Conservation (phyloP, 192 early-diverging fungal genomes). For the Rhizoclosmatium globosum region DNA sequence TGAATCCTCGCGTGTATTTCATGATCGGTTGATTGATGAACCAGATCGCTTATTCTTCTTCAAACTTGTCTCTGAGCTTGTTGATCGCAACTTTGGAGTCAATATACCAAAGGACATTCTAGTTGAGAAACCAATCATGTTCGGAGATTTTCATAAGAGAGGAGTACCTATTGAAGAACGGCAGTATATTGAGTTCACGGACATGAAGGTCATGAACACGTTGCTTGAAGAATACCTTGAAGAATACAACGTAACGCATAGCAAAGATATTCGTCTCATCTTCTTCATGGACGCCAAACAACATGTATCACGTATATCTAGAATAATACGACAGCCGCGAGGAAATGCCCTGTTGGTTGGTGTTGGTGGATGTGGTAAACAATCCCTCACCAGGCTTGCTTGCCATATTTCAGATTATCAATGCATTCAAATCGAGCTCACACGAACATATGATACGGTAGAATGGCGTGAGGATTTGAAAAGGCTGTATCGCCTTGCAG, state of each 20-base stretch:
- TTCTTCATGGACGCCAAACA: slow-evolving; percentile 72
- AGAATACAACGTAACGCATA: slow-evolving; percentile 69
- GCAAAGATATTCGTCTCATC: slow-evolving; percentile 64
- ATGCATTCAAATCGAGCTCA: slow-evolving; percentile 67
- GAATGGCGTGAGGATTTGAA: slow-evolving; percentile 70
- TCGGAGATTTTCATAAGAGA: slow-evolving; percentile 65
- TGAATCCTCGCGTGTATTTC: slow-evolving; percentile 65
- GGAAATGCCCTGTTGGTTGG: slow-evolving; percentile 68
- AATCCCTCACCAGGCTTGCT: slow-evolving; percentile 63
- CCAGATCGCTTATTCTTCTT: slow-evolving; percentile 61
- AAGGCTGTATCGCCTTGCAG: slow-evolving; percentile 60
- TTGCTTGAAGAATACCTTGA: slow-evolving; percentile 70
- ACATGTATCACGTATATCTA: slow-evolving; percentile 61
- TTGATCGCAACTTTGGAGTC: slow-evolving; percentile 66
- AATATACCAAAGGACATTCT: slow-evolving; percentile 56
- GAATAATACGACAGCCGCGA: slow-evolving; percentile 66
- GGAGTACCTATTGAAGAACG: slow-evolving; percentile 66
- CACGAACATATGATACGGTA: slow-evolving; percentile 59
- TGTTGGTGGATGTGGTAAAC: slow-evolving; percentile 68
- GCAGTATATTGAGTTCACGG: slow-evolving; percentile 62
- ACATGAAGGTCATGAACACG: slow-evolving; percentile 63
- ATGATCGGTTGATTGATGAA: slow-evolving; percentile 68
- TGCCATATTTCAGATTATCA: slow-evolving; percentile 69
- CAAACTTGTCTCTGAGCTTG: slow-evolving; percentile 62
- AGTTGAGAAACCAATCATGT: slow-evolving; percentile 62